Conservation (phyloP, 1,284 basidiomycete species). For the Phellinidium pouzarii region DNA sequence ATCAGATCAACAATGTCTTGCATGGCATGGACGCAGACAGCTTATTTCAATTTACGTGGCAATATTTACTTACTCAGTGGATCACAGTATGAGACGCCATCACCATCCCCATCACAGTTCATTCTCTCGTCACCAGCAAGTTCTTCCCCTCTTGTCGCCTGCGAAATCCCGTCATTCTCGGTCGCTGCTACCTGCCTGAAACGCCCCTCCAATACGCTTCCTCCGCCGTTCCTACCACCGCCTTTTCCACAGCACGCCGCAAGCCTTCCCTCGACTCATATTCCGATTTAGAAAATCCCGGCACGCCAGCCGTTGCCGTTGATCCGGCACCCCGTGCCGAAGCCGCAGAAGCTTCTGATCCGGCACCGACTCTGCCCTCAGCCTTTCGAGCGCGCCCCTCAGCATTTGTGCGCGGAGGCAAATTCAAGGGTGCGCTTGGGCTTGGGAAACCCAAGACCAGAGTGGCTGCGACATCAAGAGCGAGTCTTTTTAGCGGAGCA, state of each 20-base stretch:
- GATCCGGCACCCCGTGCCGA: conserved; percentile 21
- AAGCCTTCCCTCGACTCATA: conserved; percentile 24
- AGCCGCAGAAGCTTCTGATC: conserved; percentile 23
- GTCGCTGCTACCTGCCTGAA: neutral
- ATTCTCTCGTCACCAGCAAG: neutral
- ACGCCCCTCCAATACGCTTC: conserved; percentile 35
- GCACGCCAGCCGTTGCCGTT: neutral
- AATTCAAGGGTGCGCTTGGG: conserved; percentile 10
- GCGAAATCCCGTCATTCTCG: too few species aligned
- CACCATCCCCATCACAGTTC: neutral
- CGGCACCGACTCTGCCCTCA: conserved; percentile 13
- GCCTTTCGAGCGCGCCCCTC: conserved; percentile 1
- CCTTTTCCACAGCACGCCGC: conserved; percentile 33
- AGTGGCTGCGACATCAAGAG: conserved; percentile 40
- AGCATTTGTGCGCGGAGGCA: neutral
- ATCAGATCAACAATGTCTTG: neutral
- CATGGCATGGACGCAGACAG: neutral
- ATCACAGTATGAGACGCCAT: neutral
- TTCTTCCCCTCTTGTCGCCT: too few species aligned
- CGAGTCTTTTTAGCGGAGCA: conserved; percentile 33
- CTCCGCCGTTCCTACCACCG: conserved; percentile 35
- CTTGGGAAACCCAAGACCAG: conserved; percentile 20
- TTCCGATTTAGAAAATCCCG: conserved; percentile 1
- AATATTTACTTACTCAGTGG: neutral
- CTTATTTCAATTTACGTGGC: neutral